These are phyloP conservation scores for Chloris gayana DNA, from an alignment of 176 grass and related monocot species.

Conservation along the genomic window DNA sequence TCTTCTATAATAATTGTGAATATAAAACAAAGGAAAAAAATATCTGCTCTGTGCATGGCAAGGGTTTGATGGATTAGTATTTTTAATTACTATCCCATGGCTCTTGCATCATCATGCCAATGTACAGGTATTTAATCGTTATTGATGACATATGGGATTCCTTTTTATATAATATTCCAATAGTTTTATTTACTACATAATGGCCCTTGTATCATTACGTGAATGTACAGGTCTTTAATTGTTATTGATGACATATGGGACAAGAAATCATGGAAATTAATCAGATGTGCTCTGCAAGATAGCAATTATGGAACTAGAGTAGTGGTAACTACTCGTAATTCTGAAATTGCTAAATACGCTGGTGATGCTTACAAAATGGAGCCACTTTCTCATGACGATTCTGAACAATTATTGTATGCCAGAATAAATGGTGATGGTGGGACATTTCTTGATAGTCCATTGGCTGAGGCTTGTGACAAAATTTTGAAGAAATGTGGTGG, in stretches of 20 bases:
- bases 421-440: neutral
- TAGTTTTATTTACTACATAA: too few relatives aligned
- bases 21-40: too few relatives aligned
- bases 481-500: conserved; percentile 24
- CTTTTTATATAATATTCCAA: too few relatives aligned
- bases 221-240: too few relatives aligned
- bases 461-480: neutral
- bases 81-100: too few relatives aligned
- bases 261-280: neutral
- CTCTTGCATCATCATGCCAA: too few relatives aligned
- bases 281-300: neutral
- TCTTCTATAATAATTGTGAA: too few relatives aligned
- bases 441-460: neutral
- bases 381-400: neutral
- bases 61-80: too few relatives aligned
- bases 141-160: conserved; percentile 32
- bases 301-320: neutral
- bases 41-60: too few relatives aligned
- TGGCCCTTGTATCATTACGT: too few relatives aligned
- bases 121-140: neutral
- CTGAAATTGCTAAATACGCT: neutral
- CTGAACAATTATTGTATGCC: neutral
- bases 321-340: conserved; percentile 23
- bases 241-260: too few relatives aligned
- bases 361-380: neutral